Evolutionary conservation across 148 eudicot species (phyloP), one percentile per base, ranked within the genome.

Genomic region (Nepenthes mirabilis): DNA sequence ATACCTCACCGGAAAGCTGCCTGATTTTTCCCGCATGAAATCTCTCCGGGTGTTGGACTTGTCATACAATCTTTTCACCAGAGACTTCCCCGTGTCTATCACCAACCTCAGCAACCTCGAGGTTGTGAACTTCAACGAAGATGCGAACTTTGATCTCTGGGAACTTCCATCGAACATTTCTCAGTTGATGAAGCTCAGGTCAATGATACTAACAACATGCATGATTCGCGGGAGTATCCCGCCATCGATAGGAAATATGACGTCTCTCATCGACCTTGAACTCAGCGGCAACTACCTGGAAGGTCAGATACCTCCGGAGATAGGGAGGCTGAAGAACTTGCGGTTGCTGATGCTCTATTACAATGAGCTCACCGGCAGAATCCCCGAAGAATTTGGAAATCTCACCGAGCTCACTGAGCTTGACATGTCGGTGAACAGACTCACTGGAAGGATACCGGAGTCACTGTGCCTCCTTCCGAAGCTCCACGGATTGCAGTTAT

Each of bases 381-480:
- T 87, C 32, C 97, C 97, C 0, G 83, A 78, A 61, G 97, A 86
- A 70, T 63, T 90, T 37, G 95, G 91, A 36, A 84, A 90, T 69
- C 67, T 90, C 13, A 80, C 88, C 6, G 77, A 74, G 60, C 82
- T 90, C 10, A 45, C 14, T 13, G 88, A 82, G 45, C 40, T 86
- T 34, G 97, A 90, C 68, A 68, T 90, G 62, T 90, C 97, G 2
- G 88, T 85, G 9, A 90, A 90, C 70, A 71, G 71, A 51, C 63
- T 90, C 40, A 76, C 72, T 0, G 94, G 97, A 58, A 67, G 54
- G 3, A 72, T 90, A 37, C 91, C 95, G 2, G 74, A 68, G 1
- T 77, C 87, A 9, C 36, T 86, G 36, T 80, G 85, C 43, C 72
- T 72, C 36, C 88, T 90, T 43, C 87, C 95, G 2, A 79, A 80